Base-by-base conservation (phyloP, 225 moss, liverwort and hornwort species). In the Sphagnum contortum region DNA sequence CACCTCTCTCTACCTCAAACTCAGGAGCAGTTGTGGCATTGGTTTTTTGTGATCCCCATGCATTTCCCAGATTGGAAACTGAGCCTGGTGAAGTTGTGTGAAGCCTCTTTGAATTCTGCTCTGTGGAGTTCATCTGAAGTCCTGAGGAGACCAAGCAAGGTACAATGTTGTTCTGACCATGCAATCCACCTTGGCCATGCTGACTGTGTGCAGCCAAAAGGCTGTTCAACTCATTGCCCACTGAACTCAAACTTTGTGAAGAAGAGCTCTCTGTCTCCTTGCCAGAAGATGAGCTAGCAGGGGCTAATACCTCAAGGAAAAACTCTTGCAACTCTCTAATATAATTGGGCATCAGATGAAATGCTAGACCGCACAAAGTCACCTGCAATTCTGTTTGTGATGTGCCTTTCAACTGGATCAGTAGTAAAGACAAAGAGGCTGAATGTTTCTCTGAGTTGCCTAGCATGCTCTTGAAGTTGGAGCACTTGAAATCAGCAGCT, bases 361-460 rank as follows among this genome's bases (percentile, higher is more conserved):
- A 89, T 62, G 89, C 86, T 74, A 91, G 78, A 69, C 86, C 89
- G 52, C 77, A 79, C 11, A 94, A 71, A 50, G 77, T 78, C 61
- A 84, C 69, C 69, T 86, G 74, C 65, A 91, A 57, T 70, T 77
- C 81, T 67, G 79, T 57, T 7, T 69, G 72, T 57, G 77, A 85
- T 57, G 66, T 66, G 66, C 77, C 77, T 55, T 67, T 68, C 45
- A 57, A 64, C 52, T 75, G 71, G 65, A 68, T 79, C 73, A 65
- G 66, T 74, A 80, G 52, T 67, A 74, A 67, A 73, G 71, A 80
- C 50, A 84, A 78, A 73, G 80, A 84, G 50, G 64, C 61, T 5
- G 80, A 75, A 48, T 60, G 69, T 48, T 66, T 81, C 71, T 73
- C 80, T 60, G 72, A 66, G 11, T 63, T 55, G 51, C 57, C 68